These are phyloP conservation scores for Gaillardinia entomophila DNA, from an alignment of 805 yeast species.

Conservation along the genomic window DNA sequence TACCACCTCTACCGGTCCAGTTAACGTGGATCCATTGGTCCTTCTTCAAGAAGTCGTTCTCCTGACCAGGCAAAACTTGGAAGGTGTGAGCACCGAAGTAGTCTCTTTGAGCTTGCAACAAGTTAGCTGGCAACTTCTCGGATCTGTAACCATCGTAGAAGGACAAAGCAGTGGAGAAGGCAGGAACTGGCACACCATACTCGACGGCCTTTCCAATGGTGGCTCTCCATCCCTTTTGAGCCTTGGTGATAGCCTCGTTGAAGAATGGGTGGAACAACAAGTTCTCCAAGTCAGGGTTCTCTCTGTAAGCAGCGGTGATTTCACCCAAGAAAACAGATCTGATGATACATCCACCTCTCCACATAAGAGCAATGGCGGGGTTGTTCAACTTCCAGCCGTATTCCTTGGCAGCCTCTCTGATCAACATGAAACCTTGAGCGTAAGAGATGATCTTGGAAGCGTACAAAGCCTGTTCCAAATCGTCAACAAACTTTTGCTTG, in stretches of 20 bases:
- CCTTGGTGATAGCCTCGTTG: conserved; percentile 83
- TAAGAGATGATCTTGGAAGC: conserved; percentile 98
- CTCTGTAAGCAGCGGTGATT: conserved; percentile 93
- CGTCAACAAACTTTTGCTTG: conserved; percentile 80
- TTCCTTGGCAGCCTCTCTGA: conserved; percentile 96
- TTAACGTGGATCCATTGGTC: conserved; percentile 87
- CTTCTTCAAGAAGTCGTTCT: conserved; percentile 68
- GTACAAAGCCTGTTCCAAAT: conserved; percentile 95
- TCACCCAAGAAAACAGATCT: conserved; percentile 98
- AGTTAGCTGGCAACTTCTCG: conserved; percentile 91
- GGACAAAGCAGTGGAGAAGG: conserved; percentile 92
- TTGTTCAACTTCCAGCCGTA: conserved; percentile 96
- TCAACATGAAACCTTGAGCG: conserved; percentile 99
- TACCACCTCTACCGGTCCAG: conserved; percentile 99
- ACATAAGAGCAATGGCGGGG: conserved; percentile 98
- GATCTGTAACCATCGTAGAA: conserved; percentile 99
- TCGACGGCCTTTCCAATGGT: conserved; percentile 71
- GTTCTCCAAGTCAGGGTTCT: conserved; percentile 90
- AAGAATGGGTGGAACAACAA: conserved; percentile 94
- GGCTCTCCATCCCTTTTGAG: conserved; percentile 94
- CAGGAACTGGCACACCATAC: conserved; percentile 95
- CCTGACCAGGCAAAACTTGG: conserved; percentile 85
- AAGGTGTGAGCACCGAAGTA: conserved; percentile 99
- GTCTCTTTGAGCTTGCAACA: conserved; percentile 99
- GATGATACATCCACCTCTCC: conserved; percentile 99